Evolutionary conservation across 1,284 basidiomycete species (phyloP), one percentile per base, ranked within the genome.

Genomic region (Cryptococcus sp.): DNA sequence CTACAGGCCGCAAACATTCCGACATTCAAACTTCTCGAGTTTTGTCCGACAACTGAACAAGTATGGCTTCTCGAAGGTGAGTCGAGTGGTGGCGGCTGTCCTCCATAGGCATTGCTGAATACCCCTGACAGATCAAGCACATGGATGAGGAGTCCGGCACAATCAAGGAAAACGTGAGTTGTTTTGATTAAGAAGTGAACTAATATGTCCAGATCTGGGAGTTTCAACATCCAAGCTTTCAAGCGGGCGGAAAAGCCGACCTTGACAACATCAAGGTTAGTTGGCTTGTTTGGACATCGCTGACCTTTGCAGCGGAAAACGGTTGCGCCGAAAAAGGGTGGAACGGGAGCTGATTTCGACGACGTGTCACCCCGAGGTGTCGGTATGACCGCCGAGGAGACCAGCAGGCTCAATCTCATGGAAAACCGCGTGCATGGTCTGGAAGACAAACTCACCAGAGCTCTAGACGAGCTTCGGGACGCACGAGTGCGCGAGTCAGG

Each of bases 41-140:
- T 95, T 95, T 73, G 92, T 95, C 4, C 84, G 93, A 11, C 94
- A 98, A 78, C 82, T 98, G 44, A 98, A 98, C 85, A 98, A 97
- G 81, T 98, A 98, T 75, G 94, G 96, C 72, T 98, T 97, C 72
- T 93, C 95, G 83, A 98, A 97, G 82, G 90, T 88, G 55, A 70
- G 67, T 64, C 8, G 3, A 17, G 20, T 23, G 2, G 22, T 6
- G 42, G 25, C 7, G 5, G 42, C 6, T 5, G 20, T 27, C 35
- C 35, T 44, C 44, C 5, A 50, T 20, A 38, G 20, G 25, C 22
- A n/a, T 19, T 10, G 53, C 58, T 59, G 44, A 56, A 38, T 23
- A 35, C 25, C 15, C 3, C 10, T 19, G 20, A 13, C 54, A 72
- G 72, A 76, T 78, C 65, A 78, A 78, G 53, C 74, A 76, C 51